Evolutionary conservation across 2,329 filamentous ascomycete genomes (phyloP).

Genomic region (Xylariaceae sp.): DNA sequence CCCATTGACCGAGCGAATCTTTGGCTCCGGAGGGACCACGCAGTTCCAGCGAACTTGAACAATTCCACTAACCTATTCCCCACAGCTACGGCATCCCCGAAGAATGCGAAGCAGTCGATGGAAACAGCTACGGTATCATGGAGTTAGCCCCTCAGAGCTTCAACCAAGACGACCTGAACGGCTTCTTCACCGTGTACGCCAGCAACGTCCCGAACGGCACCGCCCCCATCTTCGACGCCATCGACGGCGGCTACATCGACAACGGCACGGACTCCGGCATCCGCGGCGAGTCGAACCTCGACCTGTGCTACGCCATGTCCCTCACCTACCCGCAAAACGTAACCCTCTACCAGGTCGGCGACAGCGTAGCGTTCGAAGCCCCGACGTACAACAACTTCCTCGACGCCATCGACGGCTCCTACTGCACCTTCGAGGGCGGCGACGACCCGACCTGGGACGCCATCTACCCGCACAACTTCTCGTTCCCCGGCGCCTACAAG

Average conservation of each 20-base stretch:
- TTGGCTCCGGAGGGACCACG: neutral
- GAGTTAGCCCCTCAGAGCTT: slow-evolving; percentile 11
- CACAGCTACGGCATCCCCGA: slow-evolving; percentile 5
- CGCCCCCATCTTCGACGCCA: slow-evolving; percentile 33
- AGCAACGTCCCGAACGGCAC: slow-evolving; percentile 32
- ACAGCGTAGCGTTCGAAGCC: slow-evolving; percentile 24
- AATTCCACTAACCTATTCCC: neutral
- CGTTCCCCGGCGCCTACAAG: slow-evolving; percentile 17
- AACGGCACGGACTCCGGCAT: slow-evolving; percentile 24
- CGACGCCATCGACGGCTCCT: slow-evolving; percentile 26
- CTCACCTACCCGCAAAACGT: slow-evolving; percentile 25
- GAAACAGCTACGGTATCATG: slow-evolving; percentile 13
- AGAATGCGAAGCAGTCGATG: neutral
- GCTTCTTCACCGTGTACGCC: slow-evolving; percentile 4
- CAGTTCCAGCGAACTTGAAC: neutral
- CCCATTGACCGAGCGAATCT: neutral
- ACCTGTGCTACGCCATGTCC: slow-evolving; percentile 25
- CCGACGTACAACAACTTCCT: slow-evolving; percentile 27
- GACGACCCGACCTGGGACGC: slow-evolving; percentile 23
- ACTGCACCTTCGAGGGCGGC: slow-evolving; percentile 27
- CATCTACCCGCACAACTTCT: slow-evolving; percentile 16
- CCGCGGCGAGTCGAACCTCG: slow-evolving; percentile 24
- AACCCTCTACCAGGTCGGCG: slow-evolving; percentile 26
- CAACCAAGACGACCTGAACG: slow-evolving; percentile 9
- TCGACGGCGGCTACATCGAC: slow-evolving; percentile 35